Evolutionary conservation across 805 yeast genomes (phyloP).

Genomic region (Candida ulmi): DNA sequence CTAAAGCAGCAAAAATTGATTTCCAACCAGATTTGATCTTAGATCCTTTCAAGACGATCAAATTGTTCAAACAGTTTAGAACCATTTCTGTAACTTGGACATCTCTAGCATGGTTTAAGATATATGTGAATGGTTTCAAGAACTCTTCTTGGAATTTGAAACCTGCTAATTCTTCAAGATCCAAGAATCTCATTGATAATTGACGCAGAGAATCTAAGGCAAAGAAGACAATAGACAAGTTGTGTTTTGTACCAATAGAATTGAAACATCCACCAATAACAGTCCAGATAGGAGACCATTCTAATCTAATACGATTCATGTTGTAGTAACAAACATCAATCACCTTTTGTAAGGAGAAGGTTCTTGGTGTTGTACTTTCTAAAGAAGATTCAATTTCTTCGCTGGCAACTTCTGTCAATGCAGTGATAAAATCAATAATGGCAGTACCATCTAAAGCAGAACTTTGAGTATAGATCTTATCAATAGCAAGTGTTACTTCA

Average conservation of each 20-base stretch:
- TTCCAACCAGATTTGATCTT: conserved; percentile 92
- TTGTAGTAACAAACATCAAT: conserved; percentile 97
- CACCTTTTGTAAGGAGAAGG: conserved; percentile 89
- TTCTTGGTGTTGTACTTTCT: conserved; percentile 75
- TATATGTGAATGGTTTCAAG: conserved; percentile 81
- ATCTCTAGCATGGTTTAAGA: conserved; percentile 61
- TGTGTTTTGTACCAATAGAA: conserved; percentile 74
- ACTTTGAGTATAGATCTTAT: conserved; percentile 81
- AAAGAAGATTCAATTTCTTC: conserved; percentile 92
- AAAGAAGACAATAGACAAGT: conserved; percentile 73
- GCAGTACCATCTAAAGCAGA: conserved; percentile 75
- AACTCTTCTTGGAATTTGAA: conserved; percentile 95
- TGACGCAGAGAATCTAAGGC: conserved; percentile 94
- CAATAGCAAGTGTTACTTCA: conserved; percentile 74
- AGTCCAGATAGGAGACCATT: conserved; percentile 95
- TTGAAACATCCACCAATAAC: conserved; percentile 89
- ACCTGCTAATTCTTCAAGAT: conserved; percentile 89
- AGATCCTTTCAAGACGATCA: conserved; percentile 69
- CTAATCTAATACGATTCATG: conserved; percentile 92
- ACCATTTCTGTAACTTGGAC: conserved; percentile 81
- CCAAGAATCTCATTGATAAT: conserved; percentile 85
- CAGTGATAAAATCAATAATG: conserved; percentile 80
- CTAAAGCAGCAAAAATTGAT: conserved; percentile 74
- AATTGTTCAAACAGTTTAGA: conserved; percentile 80
- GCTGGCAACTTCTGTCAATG: conserved; percentile 77